phyloP scores from a whole-genome alignment of 106 monocot genomes.

The Dendrobium catenatum region DNA sequence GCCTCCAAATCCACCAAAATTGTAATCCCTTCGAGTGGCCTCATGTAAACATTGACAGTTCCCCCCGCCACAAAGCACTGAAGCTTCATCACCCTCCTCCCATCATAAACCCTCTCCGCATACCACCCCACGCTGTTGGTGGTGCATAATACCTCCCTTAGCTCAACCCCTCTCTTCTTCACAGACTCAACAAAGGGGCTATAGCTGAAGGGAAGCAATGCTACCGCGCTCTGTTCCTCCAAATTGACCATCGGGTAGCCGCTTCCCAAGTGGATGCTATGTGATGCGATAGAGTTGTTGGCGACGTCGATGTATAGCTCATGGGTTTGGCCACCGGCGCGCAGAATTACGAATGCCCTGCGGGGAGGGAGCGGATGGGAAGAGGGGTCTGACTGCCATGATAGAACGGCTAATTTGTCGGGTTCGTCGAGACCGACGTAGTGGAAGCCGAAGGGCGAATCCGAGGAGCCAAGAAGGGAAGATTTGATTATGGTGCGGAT shows the following conservation, averaged over 20 bases:
- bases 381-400: conserved; percentile 15
- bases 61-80: conserved; percentile 42
- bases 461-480: conserved; percentile 20
- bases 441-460: conserved; percentile 38
- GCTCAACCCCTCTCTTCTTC: conserved; percentile 24
- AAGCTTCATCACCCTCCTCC: conserved; percentile 35
- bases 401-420: conserved; percentile 41
- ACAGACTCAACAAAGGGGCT: conserved; percentile 57
- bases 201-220: conserved; percentile 33
- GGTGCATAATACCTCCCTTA: conserved; percentile 37
- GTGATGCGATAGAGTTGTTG: conserved; percentile 19
- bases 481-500: conserved; percentile 20
- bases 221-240: conserved; percentile 40
- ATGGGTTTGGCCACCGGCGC: conserved; percentile 27
- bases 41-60: conserved; percentile 42
- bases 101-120: conserved; percentile 18
- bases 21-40: conserved; percentile 66
- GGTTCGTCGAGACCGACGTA: conserved; percentile 74
- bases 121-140: conserved; percentile 63
- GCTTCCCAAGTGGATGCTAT: conserved; percentile 23
- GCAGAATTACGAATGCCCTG: conserved; percentile 45
- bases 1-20: conserved; percentile 55
- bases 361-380: conserved; percentile 14
- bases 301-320: conserved; percentile 38
- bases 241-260: conserved; percentile 44